phyloP scores from a whole-genome alignment of 192 early-diverging fungal genomes.

The Coemansia sp. region DNA sequence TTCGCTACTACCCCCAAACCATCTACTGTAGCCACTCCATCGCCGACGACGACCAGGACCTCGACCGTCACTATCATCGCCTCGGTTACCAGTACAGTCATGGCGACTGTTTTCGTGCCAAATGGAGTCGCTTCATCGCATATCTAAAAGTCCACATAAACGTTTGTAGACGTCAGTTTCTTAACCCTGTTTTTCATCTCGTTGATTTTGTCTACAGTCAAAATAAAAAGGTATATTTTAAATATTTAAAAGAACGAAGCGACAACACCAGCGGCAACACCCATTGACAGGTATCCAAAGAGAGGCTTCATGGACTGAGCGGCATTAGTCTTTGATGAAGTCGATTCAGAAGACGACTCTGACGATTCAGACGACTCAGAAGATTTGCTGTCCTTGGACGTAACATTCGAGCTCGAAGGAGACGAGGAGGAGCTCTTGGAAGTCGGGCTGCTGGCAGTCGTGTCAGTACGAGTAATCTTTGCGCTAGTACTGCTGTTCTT shows the following conservation, averaged over 20 bases:
- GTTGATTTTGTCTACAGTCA: not conserved
- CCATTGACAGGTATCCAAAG: not conserved
- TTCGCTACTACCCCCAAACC: not conserved
- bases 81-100: not conserved
- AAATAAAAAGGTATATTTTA: not conserved
- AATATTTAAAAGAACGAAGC: slow-evolving; percentile 2
- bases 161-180: too few species aligned
- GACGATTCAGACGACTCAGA: not conserved
- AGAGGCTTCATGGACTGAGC: not conserved
- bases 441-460: not conserved
- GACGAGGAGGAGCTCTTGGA: not conserved
- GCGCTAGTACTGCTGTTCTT: not conserved
- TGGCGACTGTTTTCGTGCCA: not conserved
- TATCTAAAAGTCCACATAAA: not conserved
- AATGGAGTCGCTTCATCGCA: not conserved
- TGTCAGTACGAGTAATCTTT: not conserved
- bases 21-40: not conserved
- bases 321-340: not conserved
- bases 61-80: not conserved
- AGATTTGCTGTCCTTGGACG: not conserved
- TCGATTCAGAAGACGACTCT: not conserved
- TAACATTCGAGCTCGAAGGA: not conserved
- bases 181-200: not conserved
- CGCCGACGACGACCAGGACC: slow-evolving; percentile 1
- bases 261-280: not conserved